Evolutionary conservation across 768 basidiomycete genomes (phyloP).

Genomic region (Rhodotorula kratochvilovae): DNA sequence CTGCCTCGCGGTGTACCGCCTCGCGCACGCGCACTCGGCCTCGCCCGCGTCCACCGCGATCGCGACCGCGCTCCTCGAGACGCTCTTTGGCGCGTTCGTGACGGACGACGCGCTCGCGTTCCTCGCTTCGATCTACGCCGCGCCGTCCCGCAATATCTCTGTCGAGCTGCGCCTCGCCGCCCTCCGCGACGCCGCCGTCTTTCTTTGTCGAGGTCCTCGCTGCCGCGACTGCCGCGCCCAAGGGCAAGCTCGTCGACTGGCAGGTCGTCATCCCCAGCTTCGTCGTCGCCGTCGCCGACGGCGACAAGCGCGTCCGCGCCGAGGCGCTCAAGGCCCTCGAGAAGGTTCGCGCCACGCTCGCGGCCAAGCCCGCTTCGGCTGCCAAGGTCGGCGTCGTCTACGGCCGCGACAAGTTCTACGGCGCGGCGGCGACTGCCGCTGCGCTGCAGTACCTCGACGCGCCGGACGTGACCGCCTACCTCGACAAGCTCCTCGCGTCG

Average conservation of each 20-base stretch:
- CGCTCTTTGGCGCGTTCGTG: constrained; percentile 63
- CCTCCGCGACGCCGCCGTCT: constrained; percentile 70
- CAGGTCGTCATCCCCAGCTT: constrained; percentile 48
- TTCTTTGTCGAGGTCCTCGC: constrained; percentile 77
- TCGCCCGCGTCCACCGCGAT: constrained; percentile 5
- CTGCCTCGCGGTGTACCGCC: constrained; percentile 61
- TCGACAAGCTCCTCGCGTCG: constrained; percentile 27
- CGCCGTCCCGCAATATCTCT: constrained; percentile 4
- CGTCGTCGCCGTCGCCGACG: constrained; percentile 35
- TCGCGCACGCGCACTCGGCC: constrained; percentile 62
- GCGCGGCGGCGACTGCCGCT: constrained; percentile 36
- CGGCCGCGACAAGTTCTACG: constrained; percentile 48
- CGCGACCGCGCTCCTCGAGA: constrained; percentile 53
- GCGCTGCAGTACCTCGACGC: constrained; percentile 39
- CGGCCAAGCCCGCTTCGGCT: neutral
- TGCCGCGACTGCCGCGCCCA: constrained; percentile 49
- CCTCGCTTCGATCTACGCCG: constrained; percentile 66
- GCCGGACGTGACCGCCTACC: constrained; percentile 26
- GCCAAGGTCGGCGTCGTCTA: constrained; percentile 43
- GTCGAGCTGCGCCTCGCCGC: constrained; percentile 55
- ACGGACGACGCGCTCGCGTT: constrained; percentile 68
- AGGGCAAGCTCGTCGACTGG: constrained; percentile 50
- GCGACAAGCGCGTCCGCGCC: constrained; percentile 44
- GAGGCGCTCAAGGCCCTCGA: constrained; percentile 45
- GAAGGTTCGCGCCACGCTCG: constrained; percentile 17